Percentiles rank a stretch among this genome's conserved stretches.
Conservation (phyloP, 2,329 filamentous ascomycete species). For the Trichoderma endophyticum region DNA sequence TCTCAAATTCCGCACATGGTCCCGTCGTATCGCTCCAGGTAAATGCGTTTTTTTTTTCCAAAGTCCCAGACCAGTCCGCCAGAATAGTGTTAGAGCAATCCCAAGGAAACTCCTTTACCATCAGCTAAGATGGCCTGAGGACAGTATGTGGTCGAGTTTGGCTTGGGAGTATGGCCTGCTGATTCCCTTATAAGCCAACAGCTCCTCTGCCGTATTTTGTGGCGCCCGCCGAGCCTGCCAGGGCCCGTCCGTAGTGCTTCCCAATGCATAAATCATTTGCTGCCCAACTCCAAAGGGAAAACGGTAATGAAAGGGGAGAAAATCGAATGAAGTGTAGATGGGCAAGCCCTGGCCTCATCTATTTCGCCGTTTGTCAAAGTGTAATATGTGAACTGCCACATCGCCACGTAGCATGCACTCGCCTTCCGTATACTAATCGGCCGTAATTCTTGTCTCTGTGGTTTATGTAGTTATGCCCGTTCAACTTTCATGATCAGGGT, state of each 20-base stretch:
- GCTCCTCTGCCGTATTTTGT: neutral
- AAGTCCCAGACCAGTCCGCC: neutral
- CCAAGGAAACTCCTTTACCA: neutral
- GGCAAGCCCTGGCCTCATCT: neutral
- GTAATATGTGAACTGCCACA: neutral
- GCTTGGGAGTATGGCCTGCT: neutral
- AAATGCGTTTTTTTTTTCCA: neutral
- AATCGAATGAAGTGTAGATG: neutral
- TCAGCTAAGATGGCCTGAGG: neutral
- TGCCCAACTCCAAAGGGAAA: neutral
- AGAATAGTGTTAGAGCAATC: neutral
- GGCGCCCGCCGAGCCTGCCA: neutral
- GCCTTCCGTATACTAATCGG: neutral
- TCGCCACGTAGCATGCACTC: neutral
- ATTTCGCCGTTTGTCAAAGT: neutral
- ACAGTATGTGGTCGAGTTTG: neutral
- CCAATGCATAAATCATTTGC: conserved; percentile 8
- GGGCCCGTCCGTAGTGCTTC: conserved; percentile 1
- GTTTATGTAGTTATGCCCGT: neutral
- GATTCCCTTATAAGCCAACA: neutral
- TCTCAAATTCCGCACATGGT: conserved; percentile 4
- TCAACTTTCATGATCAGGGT: neutral
- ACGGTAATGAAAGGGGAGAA: neutral
- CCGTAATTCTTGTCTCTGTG: neutral
- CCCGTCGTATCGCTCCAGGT: neutral